phyloP scores from a whole-genome alignment of 129 eudicot genomes.

The Pittosporum tobira region DNA sequence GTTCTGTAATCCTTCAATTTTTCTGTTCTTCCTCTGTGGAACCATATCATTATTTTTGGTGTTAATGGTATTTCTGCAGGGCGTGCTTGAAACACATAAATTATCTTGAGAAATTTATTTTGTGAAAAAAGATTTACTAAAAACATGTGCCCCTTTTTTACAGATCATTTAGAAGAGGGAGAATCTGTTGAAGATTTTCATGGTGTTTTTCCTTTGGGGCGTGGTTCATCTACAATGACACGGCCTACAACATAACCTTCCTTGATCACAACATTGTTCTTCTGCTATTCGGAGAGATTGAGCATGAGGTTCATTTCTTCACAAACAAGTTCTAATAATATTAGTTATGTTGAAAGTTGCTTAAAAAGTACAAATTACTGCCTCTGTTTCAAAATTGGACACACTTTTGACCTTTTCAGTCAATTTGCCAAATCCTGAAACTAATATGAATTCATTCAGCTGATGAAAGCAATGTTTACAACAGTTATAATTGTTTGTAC shows the following conservation, averaged over 20 bases:
- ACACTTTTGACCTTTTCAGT: no score
- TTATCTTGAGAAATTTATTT: not conserved
- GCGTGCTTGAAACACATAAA: no score
- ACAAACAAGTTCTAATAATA: slow-evolving; percentile 1
- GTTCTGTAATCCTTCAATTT: not conserved
- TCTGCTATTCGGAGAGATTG: slow-evolving; percentile 15
- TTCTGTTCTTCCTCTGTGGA: not conserved
- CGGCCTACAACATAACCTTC: slow-evolving; percentile 78
- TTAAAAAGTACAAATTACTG: no score
- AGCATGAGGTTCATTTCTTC: slow-evolving; percentile 25
- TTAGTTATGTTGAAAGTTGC: no score
- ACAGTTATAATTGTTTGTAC: no score
- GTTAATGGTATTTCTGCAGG: not conserved
- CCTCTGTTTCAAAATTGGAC: no score
- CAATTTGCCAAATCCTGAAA: no score
- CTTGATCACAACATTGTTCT: slow-evolving; percentile 4
- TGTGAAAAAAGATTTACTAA: no score
- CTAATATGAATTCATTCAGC: no score
- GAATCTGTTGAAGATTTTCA: slow-evolving; percentile 54
- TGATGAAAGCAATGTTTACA: no score
- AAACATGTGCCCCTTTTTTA: not conserved
- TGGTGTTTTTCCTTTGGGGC: slow-evolving; percentile 72
- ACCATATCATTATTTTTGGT: not conserved
- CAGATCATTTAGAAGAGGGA: slow-evolving; percentile 50
- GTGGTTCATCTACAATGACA: slow-evolving; percentile 92